phyloP scores from a whole-genome alignment of 2,329 filamentous ascomycete species.

The Fusarium sp. region DNA sequence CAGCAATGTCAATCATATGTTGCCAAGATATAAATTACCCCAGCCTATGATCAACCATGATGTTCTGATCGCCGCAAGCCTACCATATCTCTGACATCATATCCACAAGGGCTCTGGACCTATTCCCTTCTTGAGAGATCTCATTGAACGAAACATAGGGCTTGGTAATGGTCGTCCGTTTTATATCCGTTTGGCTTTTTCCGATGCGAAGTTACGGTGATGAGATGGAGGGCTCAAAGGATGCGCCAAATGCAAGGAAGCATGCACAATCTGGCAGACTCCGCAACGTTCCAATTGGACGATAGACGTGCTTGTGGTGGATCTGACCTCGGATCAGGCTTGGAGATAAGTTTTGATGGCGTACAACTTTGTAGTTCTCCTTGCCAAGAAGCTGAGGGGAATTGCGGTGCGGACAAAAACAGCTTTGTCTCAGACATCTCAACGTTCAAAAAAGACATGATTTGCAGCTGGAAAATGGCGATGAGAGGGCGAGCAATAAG shows the following conservation, averaged over 20 bases:
- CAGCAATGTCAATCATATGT: not conserved
- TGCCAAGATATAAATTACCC: not conserved
- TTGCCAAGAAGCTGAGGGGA: not conserved
- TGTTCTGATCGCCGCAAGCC: not conserved
- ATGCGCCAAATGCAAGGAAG: conserved; percentile 3
- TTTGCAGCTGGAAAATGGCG: not conserved
- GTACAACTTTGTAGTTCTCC: not conserved
- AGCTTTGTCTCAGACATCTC: not conserved
- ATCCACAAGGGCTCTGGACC: not conserved
- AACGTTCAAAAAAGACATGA: not conserved
- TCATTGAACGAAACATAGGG: not conserved
- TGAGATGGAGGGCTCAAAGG: not conserved
- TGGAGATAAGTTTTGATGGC: not conserved
- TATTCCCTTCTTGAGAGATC: not conserved
- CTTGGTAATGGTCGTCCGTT: not conserved
- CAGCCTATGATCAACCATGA: not conserved
- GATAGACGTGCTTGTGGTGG: not conserved
- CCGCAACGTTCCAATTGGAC: conserved; percentile 12
- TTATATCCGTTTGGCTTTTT: not conserved
- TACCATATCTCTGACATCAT: conserved; percentile 32
- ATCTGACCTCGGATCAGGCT: not conserved
- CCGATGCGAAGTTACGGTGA: not conserved
- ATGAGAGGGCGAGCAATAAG: not conserved
- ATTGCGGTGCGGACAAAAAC: not conserved
- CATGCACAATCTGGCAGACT: conserved; percentile 4